Evolutionary conservation across 75 land plant genomes (phyloP), one percentile per base, ranked within the genome.

Genomic region (Chamaecyparis obtusa): DNA sequence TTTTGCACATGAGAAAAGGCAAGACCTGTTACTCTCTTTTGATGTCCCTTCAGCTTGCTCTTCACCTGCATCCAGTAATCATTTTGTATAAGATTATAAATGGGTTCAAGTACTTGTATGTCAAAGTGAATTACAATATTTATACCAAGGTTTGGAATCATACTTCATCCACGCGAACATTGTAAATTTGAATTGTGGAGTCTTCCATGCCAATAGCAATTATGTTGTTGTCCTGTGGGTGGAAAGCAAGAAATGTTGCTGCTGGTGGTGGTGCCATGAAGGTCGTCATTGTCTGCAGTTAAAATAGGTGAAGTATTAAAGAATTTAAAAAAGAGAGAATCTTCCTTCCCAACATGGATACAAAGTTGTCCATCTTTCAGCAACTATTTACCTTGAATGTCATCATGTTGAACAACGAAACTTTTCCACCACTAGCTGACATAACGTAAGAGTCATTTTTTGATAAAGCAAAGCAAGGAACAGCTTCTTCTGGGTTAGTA

Each of bases 171-270:
- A 93, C 88, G 36, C 93, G 88, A 74, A 93, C 93, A 88, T 94
- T 94, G 88, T 94, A 94, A 21, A 94, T 92, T 81, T 92, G 94
- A 79, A 94, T 91, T 41, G 92, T 83, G 49, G 92, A 87, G 60
- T 94, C 93, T 19, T 92, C 95, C 91, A 92, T 92, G 43, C 94
- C 95, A 55, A 94, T 90, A 33, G 94, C 95, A 87, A 94, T 89
- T 1, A 94, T 92, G 75, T 94, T 94, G 67, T 94, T 94, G 85
- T 94, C 95, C 35, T 91, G 92, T 0, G 93, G 95, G 81, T 94
- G 92, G 43, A 94, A 92, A 13, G 92, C 95, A 60, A 94, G 88
- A 86, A 89, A 94, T 51, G 94, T 94, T 36, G 95, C 94, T 64
- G 93, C 92, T 76, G 95, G 95, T 21, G 94, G 95, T 48, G 94